A percentile compares a stretch with the other conserved stretches of the same genome.
These are phyloP conservation scores for Trypanosoma scelopori DNA, from an alignment of 208 protist genomes.

Conservation along the genomic window DNA sequence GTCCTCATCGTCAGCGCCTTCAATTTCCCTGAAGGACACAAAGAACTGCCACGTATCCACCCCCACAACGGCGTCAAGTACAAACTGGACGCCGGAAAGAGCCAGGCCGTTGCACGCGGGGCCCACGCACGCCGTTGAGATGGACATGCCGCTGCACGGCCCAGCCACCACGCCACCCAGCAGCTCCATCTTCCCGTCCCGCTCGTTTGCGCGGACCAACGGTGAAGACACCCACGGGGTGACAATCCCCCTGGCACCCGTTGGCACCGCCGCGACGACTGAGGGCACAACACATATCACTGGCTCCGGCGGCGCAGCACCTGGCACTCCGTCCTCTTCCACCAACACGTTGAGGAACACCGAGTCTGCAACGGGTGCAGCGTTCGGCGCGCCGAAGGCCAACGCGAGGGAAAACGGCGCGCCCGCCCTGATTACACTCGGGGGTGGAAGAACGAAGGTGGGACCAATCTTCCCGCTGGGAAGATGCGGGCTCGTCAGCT, in stretches of 20 bases:
- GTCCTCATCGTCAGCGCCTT: conserved; percentile 1
- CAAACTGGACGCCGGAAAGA: conserved; percentile 18
- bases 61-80: background rate
- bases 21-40: conserved; percentile 17
- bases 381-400: conserved; percentile 13
- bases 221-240: conserved; percentile 17
- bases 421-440: conserved; percentile 8
- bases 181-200: conserved; percentile 7
- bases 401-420: conserved; percentile 18
- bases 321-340: conserved; percentile 3
- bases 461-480: background rate
- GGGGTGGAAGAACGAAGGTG: conserved; percentile 15
- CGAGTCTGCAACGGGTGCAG: background rate
- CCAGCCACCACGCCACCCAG: background rate
- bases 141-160: conserved; percentile 4
- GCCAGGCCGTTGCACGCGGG: conserved; percentile 10
- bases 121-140: conserved; percentile 20
- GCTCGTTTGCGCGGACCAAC: conserved; percentile 5
- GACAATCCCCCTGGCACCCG: conserved; percentile 4
- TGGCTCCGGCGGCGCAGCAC: conserved; percentile 6
- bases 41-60: conserved; percentile 17
- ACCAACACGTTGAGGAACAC: conserved; percentile 11
- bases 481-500: background rate
- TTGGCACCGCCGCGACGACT: conserved; percentile 11
- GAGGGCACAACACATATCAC: conserved; percentile 12